Evolutionary conservation across 345 rosid genomes (phyloP).

Genomic region (Citropsis articulata): DNA sequence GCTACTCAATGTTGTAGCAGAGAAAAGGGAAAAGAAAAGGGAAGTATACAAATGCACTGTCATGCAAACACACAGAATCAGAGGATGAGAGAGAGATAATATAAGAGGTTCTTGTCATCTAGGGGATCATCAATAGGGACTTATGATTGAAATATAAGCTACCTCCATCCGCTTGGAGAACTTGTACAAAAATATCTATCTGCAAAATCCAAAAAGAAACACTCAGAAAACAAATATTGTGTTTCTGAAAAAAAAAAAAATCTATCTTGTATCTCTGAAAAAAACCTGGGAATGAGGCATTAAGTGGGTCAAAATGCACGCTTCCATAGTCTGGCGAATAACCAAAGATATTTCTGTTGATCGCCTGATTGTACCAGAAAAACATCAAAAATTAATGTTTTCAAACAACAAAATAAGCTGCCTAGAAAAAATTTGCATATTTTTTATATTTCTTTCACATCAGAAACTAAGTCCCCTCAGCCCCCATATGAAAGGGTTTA

Average conservation of each 20-base stretch:
- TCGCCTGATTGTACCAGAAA: slow-evolving; percentile 49
- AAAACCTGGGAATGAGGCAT: slow-evolving; percentile 95
- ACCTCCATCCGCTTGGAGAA: slow-evolving; percentile 99
- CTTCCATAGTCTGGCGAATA: slow-evolving; percentile 96
- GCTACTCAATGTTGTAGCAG: background rate
- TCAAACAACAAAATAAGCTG: background rate
- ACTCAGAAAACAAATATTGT: background rate
- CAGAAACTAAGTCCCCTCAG: no score
- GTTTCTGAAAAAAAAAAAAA: slow-evolving; percentile 8
- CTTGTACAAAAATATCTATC: slow-evolving; percentile 95
- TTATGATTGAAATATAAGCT: slow-evolving; percentile 16
- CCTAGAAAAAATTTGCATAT: background rate
- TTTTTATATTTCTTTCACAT: no score
- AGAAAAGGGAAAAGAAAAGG: background rate
- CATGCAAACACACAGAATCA: background rate
- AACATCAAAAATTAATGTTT: slow-evolving; percentile 3
- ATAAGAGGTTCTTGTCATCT: slow-evolving; percentile 5
- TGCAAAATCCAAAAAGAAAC: slow-evolving; percentile 28
- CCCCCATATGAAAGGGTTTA: no score
- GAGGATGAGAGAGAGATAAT: no score
- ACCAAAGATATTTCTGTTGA: slow-evolving; percentile 93
- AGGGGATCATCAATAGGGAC: background rate
- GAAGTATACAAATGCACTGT: background rate
- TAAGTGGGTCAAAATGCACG: slow-evolving; percentile 71
- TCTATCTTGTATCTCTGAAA: background rate